Conservation (phyloP, 495 filamentous ascomycete species). For the Xylaria grammica region DNA sequence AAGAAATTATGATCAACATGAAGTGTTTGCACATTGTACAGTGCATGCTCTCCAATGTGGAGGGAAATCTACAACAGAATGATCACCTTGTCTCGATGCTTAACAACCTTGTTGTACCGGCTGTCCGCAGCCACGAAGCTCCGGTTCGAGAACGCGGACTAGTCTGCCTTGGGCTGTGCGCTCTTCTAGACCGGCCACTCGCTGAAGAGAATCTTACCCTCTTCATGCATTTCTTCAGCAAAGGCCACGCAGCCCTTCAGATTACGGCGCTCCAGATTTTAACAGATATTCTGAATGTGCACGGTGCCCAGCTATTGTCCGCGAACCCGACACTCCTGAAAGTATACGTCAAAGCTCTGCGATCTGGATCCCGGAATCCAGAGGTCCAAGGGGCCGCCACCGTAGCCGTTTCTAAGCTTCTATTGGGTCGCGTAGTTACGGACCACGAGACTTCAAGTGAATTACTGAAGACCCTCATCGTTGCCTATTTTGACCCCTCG, state of each 20-base stretch:
- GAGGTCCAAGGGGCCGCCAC: conserved; percentile 84
- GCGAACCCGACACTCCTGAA: conserved; percentile 69
- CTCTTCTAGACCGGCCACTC: conserved; percentile 86
- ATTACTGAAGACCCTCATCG: conserved; percentile 79
- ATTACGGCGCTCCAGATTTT: conserved; percentile 89
- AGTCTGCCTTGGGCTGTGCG: conserved; percentile 86
- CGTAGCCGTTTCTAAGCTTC: conserved; percentile 80
- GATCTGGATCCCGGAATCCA: conserved; percentile 66
- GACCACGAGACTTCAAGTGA: conserved; percentile 63
- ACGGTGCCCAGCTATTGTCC: conserved; percentile 74
- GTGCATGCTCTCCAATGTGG: conserved; percentile 93
- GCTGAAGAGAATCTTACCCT: conserved; percentile 92
- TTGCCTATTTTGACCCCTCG: conserved; percentile 90
- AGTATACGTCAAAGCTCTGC: conserved; percentile 77
- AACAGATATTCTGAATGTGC: conserved; percentile 89
- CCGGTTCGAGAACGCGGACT: conserved; percentile 90
- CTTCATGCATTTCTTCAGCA: conserved; percentile 94
- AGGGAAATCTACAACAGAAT: conserved; percentile 83
- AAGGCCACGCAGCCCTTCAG: conserved; percentile 88
- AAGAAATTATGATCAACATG: conserved; percentile 94
- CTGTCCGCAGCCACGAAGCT: conserved; percentile 89
- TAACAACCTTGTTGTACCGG: conserved; percentile 94
- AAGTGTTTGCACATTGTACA: conserved; percentile 97
- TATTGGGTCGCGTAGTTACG: conserved; percentile 73
- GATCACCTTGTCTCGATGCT: conserved; percentile 89